Evolutionary conservation across 768 basidiomycete species (phyloP).

Genomic region (Rubroboletus pulcherrimus): DNA sequence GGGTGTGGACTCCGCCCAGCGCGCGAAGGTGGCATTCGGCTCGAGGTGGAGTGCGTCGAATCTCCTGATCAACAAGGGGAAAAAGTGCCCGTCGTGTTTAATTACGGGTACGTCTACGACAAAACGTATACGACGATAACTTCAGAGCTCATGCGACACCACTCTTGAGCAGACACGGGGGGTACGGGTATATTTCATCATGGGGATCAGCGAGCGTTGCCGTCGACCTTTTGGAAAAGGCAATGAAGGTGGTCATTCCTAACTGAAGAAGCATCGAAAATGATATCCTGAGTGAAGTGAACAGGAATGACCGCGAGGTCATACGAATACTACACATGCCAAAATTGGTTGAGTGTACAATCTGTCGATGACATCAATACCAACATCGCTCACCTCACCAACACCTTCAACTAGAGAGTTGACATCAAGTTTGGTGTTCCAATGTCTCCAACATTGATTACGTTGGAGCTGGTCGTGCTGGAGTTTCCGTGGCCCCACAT

Average conservation of each 20-base stretch:
- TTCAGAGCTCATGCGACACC: neutral
- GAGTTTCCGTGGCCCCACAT: too few species aligned
- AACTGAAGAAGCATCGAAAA: neutral
- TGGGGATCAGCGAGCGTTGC: slow-evolving; percentile 57
- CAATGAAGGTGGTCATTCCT: neutral
- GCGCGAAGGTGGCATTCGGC: slow-evolving; percentile 59
- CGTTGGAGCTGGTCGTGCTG: too few species aligned
- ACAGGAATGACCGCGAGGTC: neutral
- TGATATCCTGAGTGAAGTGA: neutral
- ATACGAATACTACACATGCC: neutral
- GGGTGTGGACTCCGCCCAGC: slow-evolving; percentile 42
- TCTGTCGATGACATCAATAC: neutral
- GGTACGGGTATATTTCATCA: slow-evolving; percentile 54
- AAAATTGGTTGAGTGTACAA: neutral
- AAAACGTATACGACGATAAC: neutral
- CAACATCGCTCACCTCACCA: neutral
- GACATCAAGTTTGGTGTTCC: neutral
- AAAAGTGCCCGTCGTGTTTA: slow-evolving; percentile 48
- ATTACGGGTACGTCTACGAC: slow-evolving; percentile 38
- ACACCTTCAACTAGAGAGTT: neutral
- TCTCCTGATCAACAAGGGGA: slow-evolving; percentile 18
- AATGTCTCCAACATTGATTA: too few species aligned
- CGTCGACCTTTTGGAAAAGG: slow-evolving; percentile 39
- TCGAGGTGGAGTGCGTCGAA: slow-evolving; percentile 45
- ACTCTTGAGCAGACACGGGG: slow-evolving; percentile 41